phyloP scores from a whole-genome alignment of 192 early-diverging fungal genomes.

The Coemansia sp. region DNA sequence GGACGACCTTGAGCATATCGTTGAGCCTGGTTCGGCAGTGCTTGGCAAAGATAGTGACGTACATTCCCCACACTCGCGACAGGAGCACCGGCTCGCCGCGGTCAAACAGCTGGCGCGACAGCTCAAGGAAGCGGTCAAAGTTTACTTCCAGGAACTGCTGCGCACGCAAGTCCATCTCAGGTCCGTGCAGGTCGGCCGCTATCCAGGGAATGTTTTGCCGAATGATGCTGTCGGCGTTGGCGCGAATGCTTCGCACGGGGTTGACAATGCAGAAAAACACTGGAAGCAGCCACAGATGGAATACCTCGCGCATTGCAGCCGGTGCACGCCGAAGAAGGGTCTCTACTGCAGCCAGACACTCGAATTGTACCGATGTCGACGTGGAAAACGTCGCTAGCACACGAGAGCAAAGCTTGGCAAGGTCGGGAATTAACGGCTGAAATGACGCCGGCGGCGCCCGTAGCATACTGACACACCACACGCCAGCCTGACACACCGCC shows the following conservation, averaged over 20 bases:
- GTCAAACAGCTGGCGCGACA: slow-evolving; percentile 13
- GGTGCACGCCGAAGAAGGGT: slow-evolving; percentile 29
- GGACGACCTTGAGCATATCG: slow-evolving; percentile 24
- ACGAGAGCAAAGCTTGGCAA: slow-evolving; percentile 11
- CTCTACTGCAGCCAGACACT: slow-evolving; percentile 40
- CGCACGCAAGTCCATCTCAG: slow-evolving; percentile 22
- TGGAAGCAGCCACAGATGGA: slow-evolving; percentile 36
- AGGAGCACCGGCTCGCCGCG: slow-evolving; percentile 24
- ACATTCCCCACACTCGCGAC: slow-evolving; percentile 47
- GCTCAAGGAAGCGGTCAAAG: slow-evolving; percentile 13
- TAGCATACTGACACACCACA: slow-evolving; percentile 27
- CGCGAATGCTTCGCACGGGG: slow-evolving; percentile 32
- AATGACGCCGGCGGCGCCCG: slow-evolving; percentile 13
- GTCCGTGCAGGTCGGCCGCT: slow-evolving; percentile 29
- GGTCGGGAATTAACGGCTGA: slow-evolving; percentile 8
- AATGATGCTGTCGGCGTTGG: slow-evolving; percentile 40
- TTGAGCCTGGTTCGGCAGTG: slow-evolving; percentile 21
- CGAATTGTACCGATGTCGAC: slow-evolving; percentile 33
- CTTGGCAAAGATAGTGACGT: slow-evolving; percentile 31
- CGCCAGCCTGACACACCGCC: slow-evolving; percentile 22
- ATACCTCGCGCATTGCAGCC: slow-evolving; percentile 16
- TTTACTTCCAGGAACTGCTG: slow-evolving; percentile 15
- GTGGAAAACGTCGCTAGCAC: slow-evolving; percentile 11
- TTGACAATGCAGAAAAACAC: slow-evolving; percentile 35
- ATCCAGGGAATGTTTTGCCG: slow-evolving; percentile 50